phyloP scores from a whole-genome alignment of 106 monocot genomes.

The Dendrobium catenatum region DNA sequence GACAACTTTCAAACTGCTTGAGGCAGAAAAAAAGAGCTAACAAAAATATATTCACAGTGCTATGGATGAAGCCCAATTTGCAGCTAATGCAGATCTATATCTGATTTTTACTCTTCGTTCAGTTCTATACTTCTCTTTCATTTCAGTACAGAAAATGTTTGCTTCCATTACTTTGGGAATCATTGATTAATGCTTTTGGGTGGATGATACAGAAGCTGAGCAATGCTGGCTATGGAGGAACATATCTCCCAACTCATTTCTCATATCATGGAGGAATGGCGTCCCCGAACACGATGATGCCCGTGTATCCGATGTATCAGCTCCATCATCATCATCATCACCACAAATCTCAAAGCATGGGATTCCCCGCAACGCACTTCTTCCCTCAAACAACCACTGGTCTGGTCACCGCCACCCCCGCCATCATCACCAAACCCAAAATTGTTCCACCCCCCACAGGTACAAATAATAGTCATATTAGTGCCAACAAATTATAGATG shows the following conservation, averaged over 20 bases:
- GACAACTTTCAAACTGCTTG: too few relatives aligned
- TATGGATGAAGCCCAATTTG: too few relatives aligned
- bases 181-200: background rate
- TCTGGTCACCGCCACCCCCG: background rate
- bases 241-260: background rate
- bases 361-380: conserved; percentile 34
- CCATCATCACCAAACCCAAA: conserved; percentile 39
- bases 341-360: conserved; percentile 26
- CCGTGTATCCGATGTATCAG: conserved; percentile 19
- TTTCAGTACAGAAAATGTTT: too few relatives aligned
- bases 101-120: too few relatives aligned
- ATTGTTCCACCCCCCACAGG: conserved; percentile 33
- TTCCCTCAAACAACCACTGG: conserved; percentile 25
- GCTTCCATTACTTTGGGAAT: too few relatives aligned
- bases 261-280: conserved; percentile 23
- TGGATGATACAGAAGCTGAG: conserved; percentile 15
- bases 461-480: conserved; percentile 2
- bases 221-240: background rate
- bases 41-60: too few relatives aligned
- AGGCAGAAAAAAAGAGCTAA: too few relatives aligned
- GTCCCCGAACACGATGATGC: conserved; percentile 29
- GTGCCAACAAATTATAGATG: too few relatives aligned
- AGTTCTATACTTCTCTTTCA: too few relatives aligned
- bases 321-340: conserved; percentile 36
- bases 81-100: too few relatives aligned